Base-by-base conservation (phyloP, 2,329 filamentous ascomycete species). In the Metarhizium rileyi region DNA sequence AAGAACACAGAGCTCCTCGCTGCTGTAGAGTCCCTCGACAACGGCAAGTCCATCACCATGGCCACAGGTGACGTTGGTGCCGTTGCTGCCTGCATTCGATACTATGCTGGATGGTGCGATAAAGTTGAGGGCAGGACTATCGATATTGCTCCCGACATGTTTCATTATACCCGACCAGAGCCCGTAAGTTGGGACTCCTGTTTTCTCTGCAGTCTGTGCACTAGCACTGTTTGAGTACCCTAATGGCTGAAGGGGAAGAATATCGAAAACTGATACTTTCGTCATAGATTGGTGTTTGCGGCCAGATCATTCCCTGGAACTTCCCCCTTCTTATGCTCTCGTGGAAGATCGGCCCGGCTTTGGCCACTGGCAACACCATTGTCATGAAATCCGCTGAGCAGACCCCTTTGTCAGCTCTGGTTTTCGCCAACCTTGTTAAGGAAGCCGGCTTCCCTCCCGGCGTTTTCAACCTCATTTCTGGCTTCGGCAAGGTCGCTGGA, bases 291-390 rank as follows among this genome's bases (percentile, higher is more conserved):
- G 86, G 86, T 67, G 85, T 90, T 52, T 90, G 87, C 67, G 89
- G 84, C 62, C 87, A 93, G 68, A 90, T 91, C 63, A 91, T 93
- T 61, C 87, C 87, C 54, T 90, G 87, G 87, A 91, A 91, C 75
- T 91, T 89, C 72, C 87, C 87, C 7, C 72, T 91, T 43, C 78
- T 87, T 63, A 90, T 90, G 86, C 77, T 77, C 65, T 77, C 78
- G 48, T 94, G 88, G 88, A 94, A 94, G 80, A 83, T 88, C 54
- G 83, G 78, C 52, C 84, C 84, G 45, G 84, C 84, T 42, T 72
- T 89, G 61, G 82, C 83, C 57, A 80, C 80, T 35, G 85, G 86
- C 62, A 88, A 88, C 78, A 80, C 75, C 4, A 64, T 89, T 50
- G 77, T 89, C 61, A 68, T 89, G 62, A 89, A 89, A 79, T 80